A percentile compares a stretch with the other conserved stretches of the same genome.
phyloP scores from a whole-genome alignment of 441 rosid genomes.

The Populus hybrid region DNA sequence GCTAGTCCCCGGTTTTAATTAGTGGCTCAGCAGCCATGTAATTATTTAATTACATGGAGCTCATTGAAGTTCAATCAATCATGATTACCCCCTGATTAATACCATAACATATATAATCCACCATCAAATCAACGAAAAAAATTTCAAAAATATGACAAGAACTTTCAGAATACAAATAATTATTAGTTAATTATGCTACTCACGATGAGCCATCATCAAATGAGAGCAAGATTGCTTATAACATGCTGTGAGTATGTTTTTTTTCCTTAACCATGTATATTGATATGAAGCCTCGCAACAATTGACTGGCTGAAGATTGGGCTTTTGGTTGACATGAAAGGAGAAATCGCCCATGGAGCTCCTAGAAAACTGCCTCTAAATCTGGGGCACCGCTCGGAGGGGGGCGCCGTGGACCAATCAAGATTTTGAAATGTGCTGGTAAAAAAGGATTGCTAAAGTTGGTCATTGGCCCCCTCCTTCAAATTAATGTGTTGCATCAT shows the following conservation, averaged over 20 bases:
- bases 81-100: neutral
- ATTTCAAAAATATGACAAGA: no score
- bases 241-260: no score
- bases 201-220: neutral
- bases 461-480: slow-evolving; percentile 30
- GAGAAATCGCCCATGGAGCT: neutral
- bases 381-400: neutral
- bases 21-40: neutral
- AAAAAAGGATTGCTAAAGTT: slow-evolving; percentile 9
- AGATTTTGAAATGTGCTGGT: neutral
- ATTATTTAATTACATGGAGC: no score
- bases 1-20: neutral
- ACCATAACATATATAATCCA: no score
- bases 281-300: neutral
- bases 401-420: neutral
- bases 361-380: neutral
- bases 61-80: neutral
- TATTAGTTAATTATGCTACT: neutral
- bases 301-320: neutral
- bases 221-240: neutral
- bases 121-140: neutral
- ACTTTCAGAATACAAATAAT: neutral
- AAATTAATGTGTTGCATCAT: neutral
- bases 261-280: neutral
- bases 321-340: neutral